Base-by-base conservation (phyloP, 495 filamentous ascomycete species). In the Thozetella sp. region DNA sequence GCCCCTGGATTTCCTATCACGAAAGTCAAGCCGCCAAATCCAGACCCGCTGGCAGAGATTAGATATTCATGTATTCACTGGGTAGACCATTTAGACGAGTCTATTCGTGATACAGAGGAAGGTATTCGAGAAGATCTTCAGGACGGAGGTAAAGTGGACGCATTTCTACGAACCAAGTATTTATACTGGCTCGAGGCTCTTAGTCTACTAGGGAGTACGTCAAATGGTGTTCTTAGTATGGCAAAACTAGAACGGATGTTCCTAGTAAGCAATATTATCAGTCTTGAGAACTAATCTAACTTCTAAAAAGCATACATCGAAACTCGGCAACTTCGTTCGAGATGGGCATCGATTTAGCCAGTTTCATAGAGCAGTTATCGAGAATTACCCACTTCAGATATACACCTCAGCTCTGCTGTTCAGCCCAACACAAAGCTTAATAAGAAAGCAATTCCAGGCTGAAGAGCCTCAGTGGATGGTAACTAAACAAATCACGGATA, bases 381-480 rank as follows among this genome's bases (percentile, higher is more conserved):
- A 37, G 30, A 37, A 17, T 17, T 9, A 37, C 30, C 30, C 30
- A 37, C 30, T 37, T 37, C 30, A 37, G 17, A 6, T 37, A 6
- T 37, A 37, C 17, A 17, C 30, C 6, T 37, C 30, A 17, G 30
- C 30, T 37, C 30, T 37, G 9, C 6, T 37, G 9, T 37, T 37
- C 30, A 9, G 30, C 30, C 30, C 51, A 25, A 23, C 22, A 46
- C 22, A 45, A 53, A 53, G 19, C 40, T 59, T 24, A 6, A 27
- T 50, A 6, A 46, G 22, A 27, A 20, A 9, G 13, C 43, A 30
- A 13, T 63, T 59, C 23, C 15, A 37, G n/a, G 13, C 48, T 26
- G 54, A 60, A 40, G 52, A 58, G 30, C 57, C 53, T 3, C 37
- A 56, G n/a, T 64, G 62, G 58, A 61, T 61, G 22, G 27, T 17